phyloP scores from a whole-genome alignment of 2,329 filamentous ascomycete genomes.

The Fusarium compactum region DNA sequence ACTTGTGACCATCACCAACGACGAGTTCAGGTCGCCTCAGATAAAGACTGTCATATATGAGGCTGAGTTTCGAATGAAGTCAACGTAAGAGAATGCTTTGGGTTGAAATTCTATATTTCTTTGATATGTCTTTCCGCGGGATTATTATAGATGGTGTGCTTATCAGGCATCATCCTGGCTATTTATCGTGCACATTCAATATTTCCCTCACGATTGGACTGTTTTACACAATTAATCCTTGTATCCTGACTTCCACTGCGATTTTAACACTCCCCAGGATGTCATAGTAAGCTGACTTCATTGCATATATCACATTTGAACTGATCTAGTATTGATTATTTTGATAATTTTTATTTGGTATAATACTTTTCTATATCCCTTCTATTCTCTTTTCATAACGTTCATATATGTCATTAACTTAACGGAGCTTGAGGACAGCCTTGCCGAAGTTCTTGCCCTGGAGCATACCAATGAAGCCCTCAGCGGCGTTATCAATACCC shows the following conservation, averaged over 20 bases:
- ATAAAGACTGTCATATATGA: too few species aligned
- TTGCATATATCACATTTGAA: too few species aligned
- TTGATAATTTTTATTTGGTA: constrained; percentile 11
- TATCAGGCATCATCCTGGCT: too few species aligned
- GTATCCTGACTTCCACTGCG: neutral
- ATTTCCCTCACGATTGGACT: too few species aligned
- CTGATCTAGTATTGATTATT: neutral
- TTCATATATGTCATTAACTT: constrained; percentile 23
- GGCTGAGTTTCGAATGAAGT: neutral
- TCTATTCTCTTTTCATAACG: constrained; percentile 5
- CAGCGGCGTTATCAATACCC: constrained; percentile 82
- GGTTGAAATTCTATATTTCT: neutral
- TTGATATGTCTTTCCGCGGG: too few species aligned
- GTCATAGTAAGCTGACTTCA: neutral
- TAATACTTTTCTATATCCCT: neutral
- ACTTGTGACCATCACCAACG: too few species aligned
- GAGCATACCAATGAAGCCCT: constrained; percentile 81
- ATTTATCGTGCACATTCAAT: too few species aligned
- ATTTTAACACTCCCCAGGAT: neutral
- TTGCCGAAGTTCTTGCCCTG: constrained; percentile 88
- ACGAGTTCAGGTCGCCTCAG: too few species aligned
- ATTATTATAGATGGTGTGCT: too few species aligned
- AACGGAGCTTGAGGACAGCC: constrained; percentile 75
- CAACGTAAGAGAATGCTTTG: too few species aligned
- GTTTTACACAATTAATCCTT: too few species aligned